Evolutionary conservation across 129 eudicot species (phyloP).

Genomic region (Centella asiatica): DNA sequence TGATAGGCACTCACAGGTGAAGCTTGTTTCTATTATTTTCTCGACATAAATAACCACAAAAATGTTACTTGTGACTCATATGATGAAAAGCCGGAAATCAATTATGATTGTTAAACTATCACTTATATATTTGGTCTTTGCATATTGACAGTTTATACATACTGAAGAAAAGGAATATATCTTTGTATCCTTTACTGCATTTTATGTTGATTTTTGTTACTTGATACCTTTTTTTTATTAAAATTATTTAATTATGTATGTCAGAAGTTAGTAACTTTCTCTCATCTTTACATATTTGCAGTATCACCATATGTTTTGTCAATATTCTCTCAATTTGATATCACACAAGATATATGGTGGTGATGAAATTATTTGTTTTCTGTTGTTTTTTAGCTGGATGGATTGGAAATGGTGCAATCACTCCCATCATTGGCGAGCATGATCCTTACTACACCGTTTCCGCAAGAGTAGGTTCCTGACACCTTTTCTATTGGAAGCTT

Average conservation of each 20-base stretch:
- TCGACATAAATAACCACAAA: neutral
- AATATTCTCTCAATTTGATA: neutral
- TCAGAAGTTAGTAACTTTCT: neutral
- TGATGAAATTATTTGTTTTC: conserved; percentile 9
- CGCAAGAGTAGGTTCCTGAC: conserved; percentile 53
- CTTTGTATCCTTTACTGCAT: neutral
- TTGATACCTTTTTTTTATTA: neutral
- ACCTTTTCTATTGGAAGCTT: neutral
- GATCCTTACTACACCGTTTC: conserved; percentile 76
- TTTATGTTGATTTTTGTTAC: neutral
- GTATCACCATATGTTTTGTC: neutral
- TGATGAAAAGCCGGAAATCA: neutral
- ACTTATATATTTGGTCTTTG: neutral
- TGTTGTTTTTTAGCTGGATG: conserved; percentile 80
- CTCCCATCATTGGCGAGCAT: conserved; percentile 85
- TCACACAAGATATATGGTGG: neutral
- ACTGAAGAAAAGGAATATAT: neutral
- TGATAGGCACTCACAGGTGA: no score
- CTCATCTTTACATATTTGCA: neutral
- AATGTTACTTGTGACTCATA: neutral
- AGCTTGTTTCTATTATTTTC: neutral
- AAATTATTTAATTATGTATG: neutral
- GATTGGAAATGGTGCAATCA: conserved; percentile 87
- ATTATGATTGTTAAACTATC: neutral
- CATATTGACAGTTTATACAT: neutral